Conservation (phyloP, 2,329 filamentous ascomycete genomes). For the Geosmithia putterillii region DNA sequence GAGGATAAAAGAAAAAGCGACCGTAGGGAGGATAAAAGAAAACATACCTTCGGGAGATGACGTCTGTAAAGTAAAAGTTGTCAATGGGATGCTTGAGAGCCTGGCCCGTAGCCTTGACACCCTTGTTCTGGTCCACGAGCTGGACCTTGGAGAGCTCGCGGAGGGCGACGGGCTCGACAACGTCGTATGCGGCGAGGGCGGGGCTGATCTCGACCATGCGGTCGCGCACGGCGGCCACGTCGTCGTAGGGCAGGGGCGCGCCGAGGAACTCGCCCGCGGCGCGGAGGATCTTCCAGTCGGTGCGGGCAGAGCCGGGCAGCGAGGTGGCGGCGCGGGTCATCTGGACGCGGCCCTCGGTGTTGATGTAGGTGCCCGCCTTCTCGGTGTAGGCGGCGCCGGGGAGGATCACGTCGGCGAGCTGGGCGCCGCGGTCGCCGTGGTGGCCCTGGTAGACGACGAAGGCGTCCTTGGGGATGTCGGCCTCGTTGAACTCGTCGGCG, state of each 20-base stretch:
- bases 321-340: constrained; percentile 84
- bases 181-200: constrained; percentile 77
- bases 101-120: constrained; percentile 55
- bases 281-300: constrained; percentile 98
- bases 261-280: constrained; percentile 86
- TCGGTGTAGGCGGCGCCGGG: constrained; percentile 95
- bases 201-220: constrained; percentile 94
- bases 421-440: constrained; percentile 87
- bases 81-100: constrained; percentile 78
- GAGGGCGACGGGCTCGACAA: constrained; percentile 72
- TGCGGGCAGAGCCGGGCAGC: constrained; percentile 77
- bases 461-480: constrained; percentile 86
- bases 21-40: background rate
- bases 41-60: constrained; percentile 84
- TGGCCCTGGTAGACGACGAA: constrained; percentile 98
- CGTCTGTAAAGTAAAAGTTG: constrained; percentile 97
- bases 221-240: constrained; percentile 77
- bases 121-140: constrained; percentile 93
- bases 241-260: constrained; percentile 79
- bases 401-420: constrained; percentile 86
- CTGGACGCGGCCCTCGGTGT: constrained; percentile 94
- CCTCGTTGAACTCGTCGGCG: constrained; percentile 77
- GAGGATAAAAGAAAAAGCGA: background rate
- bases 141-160: constrained; percentile 78
- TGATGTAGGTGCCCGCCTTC: constrained; percentile 91